A percentile compares a stretch with the other conserved stretches of the same genome.
Conservation (phyloP, 192 early-diverging fungal species). For the Backusella liffmaniae region DNA sequence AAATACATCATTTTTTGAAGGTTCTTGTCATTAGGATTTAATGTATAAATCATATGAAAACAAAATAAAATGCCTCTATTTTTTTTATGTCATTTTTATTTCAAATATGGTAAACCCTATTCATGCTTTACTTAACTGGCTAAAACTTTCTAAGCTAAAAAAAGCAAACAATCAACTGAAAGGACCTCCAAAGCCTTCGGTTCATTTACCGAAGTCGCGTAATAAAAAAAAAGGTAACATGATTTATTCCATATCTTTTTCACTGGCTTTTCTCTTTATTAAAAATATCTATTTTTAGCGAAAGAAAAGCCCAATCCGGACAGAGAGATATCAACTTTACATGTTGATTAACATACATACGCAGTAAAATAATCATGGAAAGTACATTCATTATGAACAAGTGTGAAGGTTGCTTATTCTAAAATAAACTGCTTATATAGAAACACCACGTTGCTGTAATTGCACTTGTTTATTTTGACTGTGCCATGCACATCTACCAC, state of each 20-base stretch:
- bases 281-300: conserved; percentile 5
- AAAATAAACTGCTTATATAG: neutral
- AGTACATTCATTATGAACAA: neutral
- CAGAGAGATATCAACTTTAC: neutral
- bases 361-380: neutral
- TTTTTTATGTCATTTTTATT: conserved; percentile 1
- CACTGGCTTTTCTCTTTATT: neutral
- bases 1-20: neutral
- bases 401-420: neutral
- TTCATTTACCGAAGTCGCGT: neutral
- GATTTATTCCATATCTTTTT: neutral
- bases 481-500: neutral
- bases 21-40: neutral
- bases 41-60: neutral
- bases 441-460: neutral
- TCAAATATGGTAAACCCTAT: neutral
- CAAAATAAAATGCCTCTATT: neutral
- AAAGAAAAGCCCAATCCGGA: neutral
- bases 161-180: neutral
- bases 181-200: neutral
- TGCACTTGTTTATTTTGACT: too few relatives aligned
- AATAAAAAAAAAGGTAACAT: neutral
- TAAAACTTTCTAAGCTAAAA: neutral
- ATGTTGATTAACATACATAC: neutral
- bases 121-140: neutral